A percentile compares a stretch with the other conserved stretches of the same genome.
phyloP scores from a whole-genome alignment of 2,329 filamentous ascomycete species.

The Trichoderma sp. region DNA sequence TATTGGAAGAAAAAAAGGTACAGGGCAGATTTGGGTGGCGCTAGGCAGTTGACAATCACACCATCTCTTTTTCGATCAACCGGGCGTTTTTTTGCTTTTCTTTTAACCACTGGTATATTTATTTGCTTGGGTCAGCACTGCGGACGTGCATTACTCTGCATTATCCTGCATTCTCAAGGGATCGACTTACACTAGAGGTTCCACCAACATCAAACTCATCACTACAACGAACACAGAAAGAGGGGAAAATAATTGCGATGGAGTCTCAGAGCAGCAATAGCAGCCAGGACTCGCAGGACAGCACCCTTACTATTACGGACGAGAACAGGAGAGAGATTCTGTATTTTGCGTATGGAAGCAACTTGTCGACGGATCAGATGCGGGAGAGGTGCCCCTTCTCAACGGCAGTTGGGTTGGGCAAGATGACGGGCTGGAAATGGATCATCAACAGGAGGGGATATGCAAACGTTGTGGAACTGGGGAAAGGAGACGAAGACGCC shows the following conservation, averaged over 20 bases:
- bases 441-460: constrained; percentile 68
- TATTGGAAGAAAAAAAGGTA: background rate
- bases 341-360: constrained; percentile 74
- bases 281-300: constrained; percentile 41
- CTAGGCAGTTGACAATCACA: background rate
- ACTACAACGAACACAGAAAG: background rate
- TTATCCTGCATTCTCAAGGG: background rate
- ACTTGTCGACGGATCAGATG: constrained; percentile 70
- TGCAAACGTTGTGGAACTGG: constrained; percentile 60
- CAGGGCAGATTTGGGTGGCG: background rate
- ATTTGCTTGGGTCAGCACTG: background rate
- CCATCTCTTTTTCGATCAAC: background rate
- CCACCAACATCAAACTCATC: background rate
- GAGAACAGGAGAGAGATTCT: constrained; percentile 43
- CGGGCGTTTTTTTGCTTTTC: background rate
- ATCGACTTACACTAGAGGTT: background rate
- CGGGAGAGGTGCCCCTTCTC: constrained; percentile 59
- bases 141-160: background rate
- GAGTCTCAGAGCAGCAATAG: constrained; percentile 37
- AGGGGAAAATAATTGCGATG: constrained; percentile 27
- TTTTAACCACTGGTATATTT: background rate
- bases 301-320: constrained; percentile 40
- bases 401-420: constrained; percentile 57
- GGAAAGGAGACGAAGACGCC: background rate
- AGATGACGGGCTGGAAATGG: constrained; percentile 61